Base-by-base conservation (phyloP, 257 asterid genomes). In the Solanum pimpinellifolium region DNA sequence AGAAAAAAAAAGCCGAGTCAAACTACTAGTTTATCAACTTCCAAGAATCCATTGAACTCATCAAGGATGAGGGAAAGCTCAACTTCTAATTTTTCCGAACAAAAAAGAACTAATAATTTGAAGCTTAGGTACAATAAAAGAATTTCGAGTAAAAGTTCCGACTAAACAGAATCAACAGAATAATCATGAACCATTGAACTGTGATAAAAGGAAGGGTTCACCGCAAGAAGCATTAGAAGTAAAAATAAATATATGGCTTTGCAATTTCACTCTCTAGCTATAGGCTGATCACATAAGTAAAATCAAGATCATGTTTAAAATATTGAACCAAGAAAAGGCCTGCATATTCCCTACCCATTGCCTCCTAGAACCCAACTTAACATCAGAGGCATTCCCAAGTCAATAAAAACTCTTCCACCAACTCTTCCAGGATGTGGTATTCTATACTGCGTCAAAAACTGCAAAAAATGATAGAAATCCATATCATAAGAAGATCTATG, bases 361-460 rank as follows among this genome's bases (percentile, higher is more conserved):
- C 99, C 99, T 33, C 99, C 99, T 9, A 97, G 96, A 89, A 97
- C 96, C 99, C 99, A 97, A 90, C 98, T 92, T 56, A 96, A 92
- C 98, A 96, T 97, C 44, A 96, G 77, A 80, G 98, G 98, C 99
- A 97, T 97, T n/a, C 88, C 96, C n/a, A 96, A 87, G 92, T 92
- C 95, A 49, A 97, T 93, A 86, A 97, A 95, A 39, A 96, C 15
- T 89, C 98, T 92, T 83, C 97, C 99, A 69, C 99, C 99, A 60
- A 97, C 97, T 94, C 98, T 91, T 91, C 99, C 99, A 18, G 99
- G 99, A 90, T 97, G 99, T 0, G 99, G 99, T 90, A 97, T 94
- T 91, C 94, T 93, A 83, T 90, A 93, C 87, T 95, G 88, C 10
- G 97, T 95, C 88, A 96, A 87, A 93, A 97, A 97, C 99, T 97